These are phyloP conservation scores for Ustilago loliicola DNA, from an alignment of 1,284 basidiomycete genomes.

Conservation along the genomic window DNA sequence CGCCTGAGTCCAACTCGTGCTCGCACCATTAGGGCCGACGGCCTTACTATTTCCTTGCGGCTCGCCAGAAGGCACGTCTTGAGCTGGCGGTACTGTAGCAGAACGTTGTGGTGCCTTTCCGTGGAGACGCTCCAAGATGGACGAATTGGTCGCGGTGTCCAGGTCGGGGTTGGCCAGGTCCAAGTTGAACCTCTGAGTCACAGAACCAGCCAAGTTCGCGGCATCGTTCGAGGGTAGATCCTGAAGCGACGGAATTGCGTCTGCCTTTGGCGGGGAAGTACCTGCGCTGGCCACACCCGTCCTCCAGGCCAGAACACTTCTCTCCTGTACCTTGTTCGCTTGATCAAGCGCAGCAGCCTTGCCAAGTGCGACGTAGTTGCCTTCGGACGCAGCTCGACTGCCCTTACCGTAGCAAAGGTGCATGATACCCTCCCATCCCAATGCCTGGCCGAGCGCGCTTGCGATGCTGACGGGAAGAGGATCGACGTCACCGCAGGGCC, in stretches of 20 bases:
- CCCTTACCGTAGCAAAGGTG: constrained; percentile 66
- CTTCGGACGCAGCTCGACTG: constrained; percentile 46
- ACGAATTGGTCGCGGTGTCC: constrained; percentile 16
- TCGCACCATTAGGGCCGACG: background rate
- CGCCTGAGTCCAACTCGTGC: constrained; percentile 13
- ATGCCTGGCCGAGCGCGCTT: constrained; percentile 55
- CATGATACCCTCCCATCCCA: constrained; percentile 69
- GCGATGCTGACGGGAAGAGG: constrained; percentile 59
- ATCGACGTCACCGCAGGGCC: constrained; percentile 60
- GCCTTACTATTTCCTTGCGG: background rate
- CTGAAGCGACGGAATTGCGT: constrained; percentile 10
- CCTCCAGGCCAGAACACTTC: constrained; percentile 56
- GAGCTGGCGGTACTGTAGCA: constrained; percentile 18
- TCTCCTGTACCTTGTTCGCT: constrained; percentile 41
- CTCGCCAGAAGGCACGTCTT: background rate
- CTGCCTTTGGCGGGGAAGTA: constrained; percentile 26
- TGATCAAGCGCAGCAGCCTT: constrained; percentile 60
- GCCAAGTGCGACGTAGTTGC: constrained; percentile 55
- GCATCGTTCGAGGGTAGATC: constrained; percentile 3
- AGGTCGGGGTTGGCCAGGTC: constrained; percentile 14
- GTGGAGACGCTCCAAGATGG: constrained; percentile 28
- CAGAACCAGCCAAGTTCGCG: constrained; percentile 4
- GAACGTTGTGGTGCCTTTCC: constrained; percentile 30
- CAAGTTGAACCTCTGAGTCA: constrained; percentile 31
- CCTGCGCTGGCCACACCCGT: constrained; percentile 51